A percentile compares a stretch with the other conserved stretches of the same genome.
Conservation (phyloP, 2,329 filamentous ascomycete genomes). For the Sphaerostilbella broomeana region DNA sequence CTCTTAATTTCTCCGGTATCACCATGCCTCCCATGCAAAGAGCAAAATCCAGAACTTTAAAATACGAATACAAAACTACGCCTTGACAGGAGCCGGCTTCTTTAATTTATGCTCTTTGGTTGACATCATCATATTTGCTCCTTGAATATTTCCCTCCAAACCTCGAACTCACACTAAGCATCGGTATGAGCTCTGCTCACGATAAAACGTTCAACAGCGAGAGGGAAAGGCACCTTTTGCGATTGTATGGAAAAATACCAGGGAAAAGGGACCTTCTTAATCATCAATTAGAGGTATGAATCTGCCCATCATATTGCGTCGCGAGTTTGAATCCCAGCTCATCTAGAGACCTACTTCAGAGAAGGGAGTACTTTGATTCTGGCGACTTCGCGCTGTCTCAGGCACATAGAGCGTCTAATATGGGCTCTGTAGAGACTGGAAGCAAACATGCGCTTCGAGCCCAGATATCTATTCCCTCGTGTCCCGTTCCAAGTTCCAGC, state of each 20-base stretch:
- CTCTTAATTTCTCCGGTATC: too few relatives aligned
- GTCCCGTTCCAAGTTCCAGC: constrained; percentile 15
- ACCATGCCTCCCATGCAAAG: too few relatives aligned
- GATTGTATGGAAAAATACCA: constrained; percentile 13
- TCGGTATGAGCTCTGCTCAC: too few relatives aligned
- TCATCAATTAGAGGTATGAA: constrained; percentile 16
- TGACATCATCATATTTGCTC: too few relatives aligned
- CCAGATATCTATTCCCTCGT: constrained; percentile 14
- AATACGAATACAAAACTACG: too few relatives aligned
- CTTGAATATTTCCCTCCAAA: too few relatives aligned
- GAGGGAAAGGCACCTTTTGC: neutral
- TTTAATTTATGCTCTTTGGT: too few relatives aligned
- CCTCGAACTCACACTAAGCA: too few relatives aligned
- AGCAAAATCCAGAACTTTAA: too few relatives aligned
- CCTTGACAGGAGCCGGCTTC: too few relatives aligned
- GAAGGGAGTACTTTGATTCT: constrained; percentile 18
- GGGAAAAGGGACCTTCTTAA: constrained; percentile 14
- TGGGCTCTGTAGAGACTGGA: constrained; percentile 15
- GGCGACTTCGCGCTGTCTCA: constrained; percentile 18
- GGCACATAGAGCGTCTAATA: constrained; percentile 15
- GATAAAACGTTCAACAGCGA: too few relatives aligned
- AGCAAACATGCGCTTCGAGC: constrained; percentile 15
- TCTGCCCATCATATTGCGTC: neutral
- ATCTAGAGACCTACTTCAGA: neutral
- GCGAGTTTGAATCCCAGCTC: neutral